Percentiles rank a stretch among this genome's conserved stretches.
phyloP scores from a whole-genome alignment of 495 filamentous ascomycete genomes.

The Hyaloscypha variabilis region DNA sequence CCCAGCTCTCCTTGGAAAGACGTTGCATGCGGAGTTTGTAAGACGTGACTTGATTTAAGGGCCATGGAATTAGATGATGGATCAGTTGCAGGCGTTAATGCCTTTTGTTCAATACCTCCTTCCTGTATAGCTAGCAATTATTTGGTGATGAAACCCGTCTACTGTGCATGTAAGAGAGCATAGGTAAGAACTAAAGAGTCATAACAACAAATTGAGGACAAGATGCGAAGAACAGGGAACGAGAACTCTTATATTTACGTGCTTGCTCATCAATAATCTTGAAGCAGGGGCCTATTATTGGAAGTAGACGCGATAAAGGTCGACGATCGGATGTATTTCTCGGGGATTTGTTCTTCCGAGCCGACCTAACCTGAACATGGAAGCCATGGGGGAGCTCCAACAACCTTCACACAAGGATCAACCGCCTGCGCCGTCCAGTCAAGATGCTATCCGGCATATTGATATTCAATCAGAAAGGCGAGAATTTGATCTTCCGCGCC shows the following conservation, averaged over 20 bases:
- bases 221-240: no score
- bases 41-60: slow-evolving; percentile 89
- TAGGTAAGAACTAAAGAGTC: no score
- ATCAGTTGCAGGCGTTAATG: slow-evolving; percentile 23
- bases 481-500: slow-evolving; percentile 98
- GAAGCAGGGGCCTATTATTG: no score
- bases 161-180: no score
- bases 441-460: slow-evolving; percentile 95
- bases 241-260: no score
- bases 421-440: slow-evolving; percentile 19
- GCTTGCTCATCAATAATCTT: no score
- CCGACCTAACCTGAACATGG: no score
- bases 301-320: no score
- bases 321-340: no score
- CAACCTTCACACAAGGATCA: not conserved
- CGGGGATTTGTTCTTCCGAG: no score
- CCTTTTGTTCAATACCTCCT: slow-evolving; percentile 28
- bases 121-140: slow-evolving; percentile 34
- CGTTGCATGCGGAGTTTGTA: slow-evolving; percentile 91
- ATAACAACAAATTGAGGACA: no score
- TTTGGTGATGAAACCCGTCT: not conserved
- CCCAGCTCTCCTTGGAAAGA: slow-evolving; percentile 88
- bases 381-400: no score
- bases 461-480: slow-evolving; percentile 99
- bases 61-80: slow-evolving; percentile 28